phyloP scores from a whole-genome alignment of 2,329 filamentous ascomycete species.

The Taxawa tesnikishii region DNA sequence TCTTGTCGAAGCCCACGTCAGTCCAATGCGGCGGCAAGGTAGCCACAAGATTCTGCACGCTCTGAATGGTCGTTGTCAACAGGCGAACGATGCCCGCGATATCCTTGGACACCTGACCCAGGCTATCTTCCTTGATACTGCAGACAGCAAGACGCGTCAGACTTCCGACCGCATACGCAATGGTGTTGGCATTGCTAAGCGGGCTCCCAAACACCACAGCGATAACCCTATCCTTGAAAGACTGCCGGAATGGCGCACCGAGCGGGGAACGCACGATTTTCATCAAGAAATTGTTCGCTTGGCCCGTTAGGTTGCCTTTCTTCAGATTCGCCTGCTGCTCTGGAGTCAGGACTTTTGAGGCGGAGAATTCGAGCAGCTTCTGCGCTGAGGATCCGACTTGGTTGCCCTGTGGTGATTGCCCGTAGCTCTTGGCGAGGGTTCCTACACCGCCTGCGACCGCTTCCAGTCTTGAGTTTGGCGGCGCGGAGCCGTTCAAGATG shows the following conservation, averaged over 20 bases:
- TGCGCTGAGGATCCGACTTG: conserved; percentile 24
- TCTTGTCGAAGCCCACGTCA: conserved; percentile 48
- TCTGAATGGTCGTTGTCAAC: conserved; percentile 55
- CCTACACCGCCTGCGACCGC: conserved; percentile 29
- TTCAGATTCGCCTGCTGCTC: conserved; percentile 42
- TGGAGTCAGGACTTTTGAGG: conserved; percentile 17
- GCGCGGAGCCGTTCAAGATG: conserved; percentile 25
- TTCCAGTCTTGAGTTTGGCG: conserved; percentile 22
- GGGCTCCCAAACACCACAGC: conserved; percentile 62
- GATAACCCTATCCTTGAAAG: conserved; percentile 52
- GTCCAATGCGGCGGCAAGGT: conserved; percentile 62
- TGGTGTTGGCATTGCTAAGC: conserved; percentile 54
- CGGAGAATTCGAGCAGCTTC: conserved; percentile 15
- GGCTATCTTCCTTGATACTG: conserved; percentile 69
- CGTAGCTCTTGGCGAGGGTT: conserved; percentile 33
- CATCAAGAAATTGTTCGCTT: conserved; percentile 30
- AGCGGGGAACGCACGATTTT: conserved; percentile 38
- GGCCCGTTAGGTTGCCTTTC: conserved; percentile 34
- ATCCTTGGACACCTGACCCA: conserved; percentile 75
- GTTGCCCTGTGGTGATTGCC: conserved; percentile 29
- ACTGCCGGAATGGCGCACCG: conserved; percentile 58
- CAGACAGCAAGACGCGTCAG: conserved; percentile 52
- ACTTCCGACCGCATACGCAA: conserved; percentile 57
- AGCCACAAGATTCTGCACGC: conserved; percentile 55
- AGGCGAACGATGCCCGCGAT: conserved; percentile 62